phyloP scores from a whole-genome alignment of 2,329 filamentous ascomycete species.

The Karstenula rhodostoma region DNA sequence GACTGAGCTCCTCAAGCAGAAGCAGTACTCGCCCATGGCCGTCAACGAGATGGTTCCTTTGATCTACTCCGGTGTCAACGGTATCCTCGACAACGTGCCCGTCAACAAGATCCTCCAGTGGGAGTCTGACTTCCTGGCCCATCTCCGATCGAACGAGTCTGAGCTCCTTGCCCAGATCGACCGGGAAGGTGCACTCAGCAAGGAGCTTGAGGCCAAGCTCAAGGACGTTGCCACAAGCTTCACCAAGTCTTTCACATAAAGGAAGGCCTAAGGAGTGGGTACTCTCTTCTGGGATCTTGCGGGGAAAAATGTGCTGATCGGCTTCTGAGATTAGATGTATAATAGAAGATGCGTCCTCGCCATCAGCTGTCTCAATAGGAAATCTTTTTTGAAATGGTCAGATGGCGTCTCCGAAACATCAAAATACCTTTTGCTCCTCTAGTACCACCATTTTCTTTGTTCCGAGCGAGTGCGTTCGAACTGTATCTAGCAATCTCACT shows the following conservation, averaged over 20 bases:
- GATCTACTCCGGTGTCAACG: conserved; percentile 99
- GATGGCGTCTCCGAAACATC: conserved; percentile 28
- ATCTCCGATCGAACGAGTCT: conserved; percentile 89
- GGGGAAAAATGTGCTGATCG: conserved; percentile 51
- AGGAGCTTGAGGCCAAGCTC: conserved; percentile 86
- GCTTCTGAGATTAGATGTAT: conserved; percentile 43
- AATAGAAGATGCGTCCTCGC: conserved; percentile 45
- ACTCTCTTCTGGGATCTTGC: conserved; percentile 45
- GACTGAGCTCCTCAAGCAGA: conserved; percentile 99
- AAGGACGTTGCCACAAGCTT: conserved; percentile 80
- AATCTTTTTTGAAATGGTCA: conserved; percentile 29
- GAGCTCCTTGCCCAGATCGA: conserved; percentile 87
- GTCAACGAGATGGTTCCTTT: conserved; percentile 99
- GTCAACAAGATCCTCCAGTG: conserved; percentile 91
- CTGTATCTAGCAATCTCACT: conserved; percentile 38
- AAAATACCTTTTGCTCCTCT: conserved; percentile 25
- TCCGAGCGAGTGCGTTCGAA: conserved; percentile 22
- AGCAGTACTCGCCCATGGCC: conserved; percentile 98
- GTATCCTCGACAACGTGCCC: conserved; percentile 86
- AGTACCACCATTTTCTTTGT: conserved; percentile 33
- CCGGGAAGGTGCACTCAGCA: conserved; percentile 95
- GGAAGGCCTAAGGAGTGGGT: conserved; percentile 45
- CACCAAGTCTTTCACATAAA: conserved; percentile 87
- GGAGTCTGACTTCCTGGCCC: conserved; percentile 92
- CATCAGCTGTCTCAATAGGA: conserved; percentile 45